Evolutionary conservation across 805 yeast species (phyloP), one percentile per base, ranked within the genome.

Genomic region (Saccharomycopsis sp.): DNA sequence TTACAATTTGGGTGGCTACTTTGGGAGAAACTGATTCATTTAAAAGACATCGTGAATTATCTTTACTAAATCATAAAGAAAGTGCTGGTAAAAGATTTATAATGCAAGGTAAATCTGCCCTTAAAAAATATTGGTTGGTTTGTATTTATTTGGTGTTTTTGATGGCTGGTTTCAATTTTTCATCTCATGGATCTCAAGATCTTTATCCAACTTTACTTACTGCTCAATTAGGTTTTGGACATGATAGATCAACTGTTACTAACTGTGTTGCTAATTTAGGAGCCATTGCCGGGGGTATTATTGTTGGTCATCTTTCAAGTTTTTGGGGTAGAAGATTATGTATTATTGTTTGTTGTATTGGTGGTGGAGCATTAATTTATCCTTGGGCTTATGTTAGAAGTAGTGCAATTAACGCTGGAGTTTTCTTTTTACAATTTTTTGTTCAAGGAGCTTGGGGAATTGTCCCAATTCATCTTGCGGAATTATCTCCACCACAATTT

Each of bases 381-480:
- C 82, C 83, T 21, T 70, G 75, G 64, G 76, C 76, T 3, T 74
- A 72, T 52, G 56, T 56, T 49, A 55, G 62, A 17, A 53, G 52
- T 21, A 58, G 54, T 32, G 49, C 55, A 26, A 49, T 56, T 15
- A 65, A 67, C 13, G 79, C 76, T 21, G 76, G 78, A 1, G 75
- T 61, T 4, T 79, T 78, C 58, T 76, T 76, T 61, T 53, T 77
- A 52, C 82, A 77, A 54, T 69, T 71, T 51, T 70, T 72, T 40
- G 80, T 79, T 4, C 79, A 76, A 62, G 87, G 85, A 27, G 76
- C 77, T 4, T 80, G 84, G 81, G 86, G 87, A 44, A 72, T 79
- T 37, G 64, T 73, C 10, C 84, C 86, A 15, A 68, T 76, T 33
- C 76, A 77, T 56, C 60, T 80, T 28, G 63, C 76, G 29, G 87